Evolutionary conservation across 2,329 filamentous ascomycete genomes (phyloP).

Genomic region (Zarea fungicola): DNA sequence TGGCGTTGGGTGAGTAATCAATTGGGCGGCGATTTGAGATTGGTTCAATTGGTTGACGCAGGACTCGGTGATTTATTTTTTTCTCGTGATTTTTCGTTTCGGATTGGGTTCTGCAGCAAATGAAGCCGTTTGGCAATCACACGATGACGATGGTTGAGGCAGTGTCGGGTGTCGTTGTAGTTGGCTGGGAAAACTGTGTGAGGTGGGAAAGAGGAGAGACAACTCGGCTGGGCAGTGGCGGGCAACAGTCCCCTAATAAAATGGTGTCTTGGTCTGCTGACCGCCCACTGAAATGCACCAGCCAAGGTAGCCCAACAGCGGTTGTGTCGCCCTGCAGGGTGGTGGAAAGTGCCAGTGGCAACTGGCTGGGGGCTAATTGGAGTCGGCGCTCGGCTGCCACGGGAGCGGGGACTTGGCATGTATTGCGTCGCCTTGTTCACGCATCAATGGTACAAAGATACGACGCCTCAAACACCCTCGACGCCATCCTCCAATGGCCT

Average conservation of each 20-base stretch:
- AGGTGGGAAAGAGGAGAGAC: background rate
- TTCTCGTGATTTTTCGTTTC: background rate
- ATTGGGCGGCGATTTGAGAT: background rate
- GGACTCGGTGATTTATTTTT: background rate
- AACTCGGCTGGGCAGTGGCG: background rate
- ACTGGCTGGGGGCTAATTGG: background rate
- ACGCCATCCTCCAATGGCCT: slow-evolving; percentile 7
- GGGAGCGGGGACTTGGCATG: background rate
- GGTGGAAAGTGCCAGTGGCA: too few species aligned
- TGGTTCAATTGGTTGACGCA: background rate
- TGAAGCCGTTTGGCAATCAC: slow-evolving; percentile 10
- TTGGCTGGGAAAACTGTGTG: background rate
- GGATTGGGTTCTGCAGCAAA: background rate
- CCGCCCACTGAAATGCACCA: background rate
- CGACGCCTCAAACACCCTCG: background rate
- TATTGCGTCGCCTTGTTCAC: background rate
- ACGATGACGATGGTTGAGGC: slow-evolving; percentile 9
- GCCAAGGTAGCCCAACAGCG: background rate
- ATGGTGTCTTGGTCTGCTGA: slow-evolving; percentile 11
- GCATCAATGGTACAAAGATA: background rate
- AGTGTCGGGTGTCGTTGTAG: background rate
- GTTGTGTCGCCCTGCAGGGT: too few species aligned
- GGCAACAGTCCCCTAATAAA: background rate
- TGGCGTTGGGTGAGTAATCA: background rate
- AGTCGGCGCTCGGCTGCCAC: slow-evolving; percentile 3